A percentile compares a stretch with the other conserved stretches of the same genome.
These are phyloP conservation scores for Clonostachys solani DNA, from an alignment of 2,329 filamentous ascomycete genomes.

Conservation along the genomic window DNA sequence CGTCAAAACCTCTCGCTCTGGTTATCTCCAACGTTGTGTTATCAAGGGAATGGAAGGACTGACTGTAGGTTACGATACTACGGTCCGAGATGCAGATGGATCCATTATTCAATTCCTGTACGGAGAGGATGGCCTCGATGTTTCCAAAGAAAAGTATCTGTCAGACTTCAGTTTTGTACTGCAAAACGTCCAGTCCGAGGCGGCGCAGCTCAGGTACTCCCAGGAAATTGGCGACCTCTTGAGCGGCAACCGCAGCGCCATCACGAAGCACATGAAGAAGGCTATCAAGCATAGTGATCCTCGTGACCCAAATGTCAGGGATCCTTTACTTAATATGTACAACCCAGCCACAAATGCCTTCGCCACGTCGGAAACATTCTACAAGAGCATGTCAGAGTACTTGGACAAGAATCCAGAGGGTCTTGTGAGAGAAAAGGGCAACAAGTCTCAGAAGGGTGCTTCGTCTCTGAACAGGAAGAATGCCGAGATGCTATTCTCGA, in stretches of 20 bases:
- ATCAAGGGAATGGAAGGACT: slow-evolving; percentile 99
- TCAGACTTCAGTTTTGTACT: slow-evolving; percentile 87
- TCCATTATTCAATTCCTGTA: slow-evolving; percentile 93
- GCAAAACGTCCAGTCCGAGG: slow-evolving; percentile 77
- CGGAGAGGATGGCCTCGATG: slow-evolving; percentile 92
- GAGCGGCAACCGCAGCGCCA: slow-evolving; percentile 50
- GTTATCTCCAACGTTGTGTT: slow-evolving; percentile 92
- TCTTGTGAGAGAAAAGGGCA: slow-evolving; percentile 43
- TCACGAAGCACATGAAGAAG: slow-evolving; percentile 76
- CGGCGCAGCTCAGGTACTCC: slow-evolving; percentile 69
- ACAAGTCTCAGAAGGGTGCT: slow-evolving; percentile 17
- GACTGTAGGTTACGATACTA: slow-evolving; percentile 87
- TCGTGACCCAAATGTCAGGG: slow-evolving; percentile 53
- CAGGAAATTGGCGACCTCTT: slow-evolving; percentile 39
- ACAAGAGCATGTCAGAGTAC: slow-evolving; percentile 68
- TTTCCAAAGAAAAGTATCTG: slow-evolving; percentile 90
- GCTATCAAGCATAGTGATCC: slow-evolving; percentile 68
- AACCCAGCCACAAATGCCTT: slow-evolving; percentile 76
- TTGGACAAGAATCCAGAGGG: slow-evolving; percentile 70
- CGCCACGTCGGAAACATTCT: slow-evolving; percentile 86
- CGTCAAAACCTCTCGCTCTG: slow-evolving; percentile 95
- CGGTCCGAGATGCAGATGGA: slow-evolving; percentile 90
- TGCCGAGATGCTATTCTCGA: slow-evolving; percentile 79
- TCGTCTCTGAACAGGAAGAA: slow-evolving; percentile 57
- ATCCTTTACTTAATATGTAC: slow-evolving; percentile 70